Evolutionary conservation across 805 yeast species (phyloP), one percentile per base, ranked within the genome.

Genomic region (Candida sanyiensis): DNA sequence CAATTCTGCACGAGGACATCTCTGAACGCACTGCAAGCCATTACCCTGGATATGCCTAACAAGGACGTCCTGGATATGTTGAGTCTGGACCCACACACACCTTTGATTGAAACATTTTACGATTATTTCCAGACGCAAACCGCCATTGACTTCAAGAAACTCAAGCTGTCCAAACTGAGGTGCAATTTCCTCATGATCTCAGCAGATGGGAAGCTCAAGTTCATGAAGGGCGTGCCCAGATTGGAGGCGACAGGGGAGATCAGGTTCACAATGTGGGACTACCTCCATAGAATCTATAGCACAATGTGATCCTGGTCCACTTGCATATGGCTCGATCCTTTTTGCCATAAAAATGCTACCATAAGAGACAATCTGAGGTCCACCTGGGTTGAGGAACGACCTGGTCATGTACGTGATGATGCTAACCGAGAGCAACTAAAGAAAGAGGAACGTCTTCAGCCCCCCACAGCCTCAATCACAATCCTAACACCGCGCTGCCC

Each of bases 21-120:
- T 6, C 36, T 42, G 17, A 45, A 46, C 21, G 49, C 56, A 15
- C 31, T 62, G 25, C 48, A 42, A 9, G 40, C 37, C 11, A 45
- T 62, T 10, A 48, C 48, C 1, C 26, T 64, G 12, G 64, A 58
- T 9, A 33, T 63, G 10, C 42, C 44, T 4, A 52, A 51, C 30
- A 42, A 28, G 10, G 60, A 59, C 37, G 45, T 61, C 8, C 34
- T 43, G 6, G 38, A 43, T 10, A 45, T 63, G 19, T 33, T 46
- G 3, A 37, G 32, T 2, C 20, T 35, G 3, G 30, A 35, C 0
- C 18, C 33, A 8, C 49, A 28, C 5, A 25, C 35, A 1, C 30
- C 34, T 7, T 30, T 61, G 20, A 38, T 56, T n/a, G 32, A 36
- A 4, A 43, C 39, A 26, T 11, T 51, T 37, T 25, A 43, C 48